Evolutionary conservation across 2,329 filamentous ascomycete genomes (phyloP), one percentile per base, ranked within the genome.

Genomic region (Xylariaceae sp.): DNA sequence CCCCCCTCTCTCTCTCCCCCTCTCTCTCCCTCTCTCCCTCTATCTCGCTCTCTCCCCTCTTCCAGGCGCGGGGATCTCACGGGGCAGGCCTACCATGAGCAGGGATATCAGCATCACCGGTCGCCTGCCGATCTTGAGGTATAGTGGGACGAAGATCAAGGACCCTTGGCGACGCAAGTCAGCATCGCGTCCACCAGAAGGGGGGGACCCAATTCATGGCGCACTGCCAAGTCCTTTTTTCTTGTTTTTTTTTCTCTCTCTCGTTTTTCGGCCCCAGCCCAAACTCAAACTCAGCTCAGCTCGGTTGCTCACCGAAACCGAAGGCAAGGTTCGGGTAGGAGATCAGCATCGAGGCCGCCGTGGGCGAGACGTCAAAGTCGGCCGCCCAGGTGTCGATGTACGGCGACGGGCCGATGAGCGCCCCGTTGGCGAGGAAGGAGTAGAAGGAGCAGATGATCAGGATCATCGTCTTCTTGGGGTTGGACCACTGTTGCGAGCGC

Each of bases 301-400:
- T 3, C n/a, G 3, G 12, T 3, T 12, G 37, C 49, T 11, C 46
- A 52, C 50, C 72, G 40, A 77, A 74, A 2, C 75, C 75, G 55
- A 74, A 78, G 10, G 70, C 67, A 19, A 78, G 60, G 50, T 78
- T 78, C 1, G 74, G 67, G 47, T 78, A 80, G 13, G 70, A 76
- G 33, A 78, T 60, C 25, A 78, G 55, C 13, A 69, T 68, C 1
- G 72, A 75, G 0, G 75, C 72, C 13, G 52, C 60, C 7, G 64
- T 67, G 3, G 65, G 59, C 3, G 64, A 59, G 29, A 78, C 65
- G 4, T 52, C 53, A 49, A 78, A 78, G 33, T 71, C 62, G 34
- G 67, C 56, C 0, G 70, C 53, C 47, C 65, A 78, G 29, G 76
- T 62, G 6, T 59, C 57, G 40, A 79, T 73, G 51, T 78, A 78